These are phyloP conservation scores for Pezicula neosporulosa DNA, from an alignment of 2,329 filamentous ascomycete genomes.

Conservation along the genomic window DNA sequence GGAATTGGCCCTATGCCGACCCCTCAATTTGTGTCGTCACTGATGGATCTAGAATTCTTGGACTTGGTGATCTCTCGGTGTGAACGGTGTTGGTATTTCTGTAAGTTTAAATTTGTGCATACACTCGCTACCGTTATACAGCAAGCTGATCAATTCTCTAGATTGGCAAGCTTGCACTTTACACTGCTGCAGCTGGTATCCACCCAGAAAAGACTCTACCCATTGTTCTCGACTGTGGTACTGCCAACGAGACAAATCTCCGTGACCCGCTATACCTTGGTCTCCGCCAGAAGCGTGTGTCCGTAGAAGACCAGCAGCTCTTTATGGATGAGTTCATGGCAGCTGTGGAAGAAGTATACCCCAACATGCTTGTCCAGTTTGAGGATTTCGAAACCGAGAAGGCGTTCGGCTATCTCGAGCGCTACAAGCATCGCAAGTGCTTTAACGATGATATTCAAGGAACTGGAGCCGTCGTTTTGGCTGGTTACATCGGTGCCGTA, in stretches of 20 bases:
- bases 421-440: constrained; percentile 90
- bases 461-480: constrained; percentile 91
- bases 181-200: constrained; percentile 94
- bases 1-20: constrained; percentile 86
- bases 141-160: constrained; percentile 25
- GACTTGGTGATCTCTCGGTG: constrained; percentile 87
- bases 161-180: constrained; percentile 92
- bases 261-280: constrained; percentile 82
- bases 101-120: constrained; percentile 44
- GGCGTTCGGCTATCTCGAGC: constrained; percentile 88
- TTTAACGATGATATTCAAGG: constrained; percentile 99
- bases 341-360: constrained; percentile 72
- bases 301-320: constrained; percentile 74
- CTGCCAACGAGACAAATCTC: constrained; percentile 63
- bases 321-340: constrained; percentile 98
- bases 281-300: constrained; percentile 77
- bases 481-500: constrained; percentile 72
- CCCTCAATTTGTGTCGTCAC: constrained; percentile 97
- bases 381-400: constrained; percentile 94
- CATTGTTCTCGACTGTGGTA: constrained; percentile 65
- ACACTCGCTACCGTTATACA: not conserved
- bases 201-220: constrained; percentile 79
- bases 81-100: constrained; percentile 97
- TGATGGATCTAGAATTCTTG: constrained; percentile 88
- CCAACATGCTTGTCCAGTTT: constrained; percentile 76